phyloP scores from a whole-genome alignment of 2,329 filamentous ascomycete species.

The Nannizzia gypsea region DNA sequence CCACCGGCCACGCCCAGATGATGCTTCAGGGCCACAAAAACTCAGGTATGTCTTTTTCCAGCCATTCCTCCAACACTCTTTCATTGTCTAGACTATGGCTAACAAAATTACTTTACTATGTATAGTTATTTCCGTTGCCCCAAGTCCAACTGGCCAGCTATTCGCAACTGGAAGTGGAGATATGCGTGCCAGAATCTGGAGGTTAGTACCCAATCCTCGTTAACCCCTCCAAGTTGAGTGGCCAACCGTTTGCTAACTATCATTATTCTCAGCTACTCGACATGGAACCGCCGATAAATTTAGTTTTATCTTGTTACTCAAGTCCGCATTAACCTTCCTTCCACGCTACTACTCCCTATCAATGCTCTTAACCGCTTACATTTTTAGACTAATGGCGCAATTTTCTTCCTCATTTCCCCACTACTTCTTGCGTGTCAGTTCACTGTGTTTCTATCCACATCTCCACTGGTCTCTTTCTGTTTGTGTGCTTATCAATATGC shows the following conservation, averaged over 20 bases:
- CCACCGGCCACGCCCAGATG: constrained; percentile 84
- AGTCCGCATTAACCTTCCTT: not conserved
- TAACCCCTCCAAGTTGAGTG: not conserved
- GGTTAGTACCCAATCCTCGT: constrained; percentile 35
- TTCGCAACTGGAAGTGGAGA: constrained; percentile 97
- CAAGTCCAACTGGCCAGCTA: constrained; percentile 72
- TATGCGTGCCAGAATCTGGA: constrained; percentile 97
- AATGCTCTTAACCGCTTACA: not conserved
- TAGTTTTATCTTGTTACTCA: not conserved
- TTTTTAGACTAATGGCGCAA: not conserved
- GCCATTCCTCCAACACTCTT: not conserved
- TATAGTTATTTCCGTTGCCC: constrained; percentile 88
- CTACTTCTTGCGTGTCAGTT: not conserved
- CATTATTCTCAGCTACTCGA: not conserved
- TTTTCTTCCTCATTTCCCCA: not conserved
- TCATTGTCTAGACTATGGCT: not conserved
- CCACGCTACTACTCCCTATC: not conserved
- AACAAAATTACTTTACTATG: not conserved
- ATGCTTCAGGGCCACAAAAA: constrained; percentile 99
- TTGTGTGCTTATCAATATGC: not conserved
- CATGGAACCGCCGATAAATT: constrained; percentile 2
- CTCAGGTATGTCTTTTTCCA: constrained; percentile 43
- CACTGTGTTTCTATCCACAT: not conserved
- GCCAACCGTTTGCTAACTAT: not conserved
- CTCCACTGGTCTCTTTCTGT: not conserved